phyloP scores from a whole-genome alignment of 192 early-diverging fungal genomes.

The Coemansia sp. region DNA sequence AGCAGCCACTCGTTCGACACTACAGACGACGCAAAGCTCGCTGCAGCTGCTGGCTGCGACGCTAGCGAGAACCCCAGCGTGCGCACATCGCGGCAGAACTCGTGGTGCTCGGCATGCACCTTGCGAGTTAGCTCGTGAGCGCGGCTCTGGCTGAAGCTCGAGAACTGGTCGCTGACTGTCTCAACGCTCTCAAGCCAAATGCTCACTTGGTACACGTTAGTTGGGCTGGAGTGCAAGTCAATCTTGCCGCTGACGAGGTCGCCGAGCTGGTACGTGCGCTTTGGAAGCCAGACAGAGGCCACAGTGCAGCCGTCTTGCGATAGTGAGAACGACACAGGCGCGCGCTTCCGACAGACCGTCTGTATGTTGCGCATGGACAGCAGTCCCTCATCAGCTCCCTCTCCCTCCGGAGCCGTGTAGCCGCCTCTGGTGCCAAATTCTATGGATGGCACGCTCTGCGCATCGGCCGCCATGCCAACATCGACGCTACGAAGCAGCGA shows the following conservation, averaged over 20 bases:
- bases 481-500: slow-evolving; percentile 14
- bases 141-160: slow-evolving; percentile 23
- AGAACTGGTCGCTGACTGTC: slow-evolving; percentile 13
- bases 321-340: slow-evolving; percentile 49
- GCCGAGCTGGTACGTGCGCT: slow-evolving; percentile 45
- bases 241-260: slow-evolving; percentile 43
- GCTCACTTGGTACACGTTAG: slow-evolving; percentile 44
- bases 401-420: neutral
- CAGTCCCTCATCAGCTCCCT: neutral
- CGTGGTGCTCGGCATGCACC: slow-evolving; percentile 83
- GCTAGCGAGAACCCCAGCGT: slow-evolving; percentile 74
- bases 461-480: slow-evolving; percentile 7
- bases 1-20: slow-evolving; percentile 52
- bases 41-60: slow-evolving; percentile 13
- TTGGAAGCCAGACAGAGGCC: slow-evolving; percentile 52
- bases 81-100: slow-evolving; percentile 70
- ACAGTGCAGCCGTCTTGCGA: slow-evolving; percentile 31
- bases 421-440: neutral
- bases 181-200: slow-evolving; percentile 55
- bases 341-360: slow-evolving; percentile 23
- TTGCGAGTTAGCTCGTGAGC: slow-evolving; percentile 64
- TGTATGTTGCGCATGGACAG: slow-evolving; percentile 14
- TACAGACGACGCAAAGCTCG: slow-evolving; percentile 40
- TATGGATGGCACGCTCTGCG: slow-evolving; percentile 15
- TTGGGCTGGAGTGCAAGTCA: slow-evolving; percentile 13